Percentiles rank a stretch among this genome's conserved stretches.
Evolutionary conservation across 306 rosid species (phyloP).

Genomic region (Datisca glomerata): DNA sequence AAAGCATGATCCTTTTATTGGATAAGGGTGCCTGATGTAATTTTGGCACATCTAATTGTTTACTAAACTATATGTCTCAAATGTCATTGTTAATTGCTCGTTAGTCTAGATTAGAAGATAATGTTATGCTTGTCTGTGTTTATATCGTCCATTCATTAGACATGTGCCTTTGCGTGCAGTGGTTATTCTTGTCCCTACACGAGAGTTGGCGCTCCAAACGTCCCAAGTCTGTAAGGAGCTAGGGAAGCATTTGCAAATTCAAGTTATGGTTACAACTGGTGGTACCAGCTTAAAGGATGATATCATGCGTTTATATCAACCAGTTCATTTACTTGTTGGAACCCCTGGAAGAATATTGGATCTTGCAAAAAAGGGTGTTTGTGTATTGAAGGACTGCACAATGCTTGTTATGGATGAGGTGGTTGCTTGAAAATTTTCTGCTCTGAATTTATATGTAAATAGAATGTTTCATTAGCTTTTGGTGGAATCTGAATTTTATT

Average conservation of each 20-base stretch:
- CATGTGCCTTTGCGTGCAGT: slow-evolving; percentile 28
- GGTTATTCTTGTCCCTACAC: slow-evolving; percentile 89
- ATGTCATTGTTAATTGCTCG: too few species aligned
- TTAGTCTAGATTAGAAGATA: too few species aligned
- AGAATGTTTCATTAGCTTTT: too few species aligned
- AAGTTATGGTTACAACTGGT: slow-evolving; percentile 97
- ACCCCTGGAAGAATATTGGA: slow-evolving; percentile 92
- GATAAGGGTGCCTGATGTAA: too few species aligned
- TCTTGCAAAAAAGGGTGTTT: slow-evolving; percentile 88
- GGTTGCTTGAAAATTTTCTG: too few species aligned
- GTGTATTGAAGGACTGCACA: slow-evolving; percentile 66
- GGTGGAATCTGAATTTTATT: too few species aligned
- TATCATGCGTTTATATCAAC: slow-evolving; percentile 93
- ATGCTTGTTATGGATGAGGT: slow-evolving; percentile 99
- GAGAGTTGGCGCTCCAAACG: slow-evolving; percentile 95
- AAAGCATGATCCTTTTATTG: too few species aligned
- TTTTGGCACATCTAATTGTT: too few species aligned
- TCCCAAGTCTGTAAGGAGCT: slow-evolving; percentile 98
- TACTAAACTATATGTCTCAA: too few species aligned
- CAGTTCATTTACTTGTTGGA: slow-evolving; percentile 92
- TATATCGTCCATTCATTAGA: slow-evolving; percentile 9
- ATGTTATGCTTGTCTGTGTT: background rate
- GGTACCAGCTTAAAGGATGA: slow-evolving; percentile 97
- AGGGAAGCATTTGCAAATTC: slow-evolving; percentile 85
- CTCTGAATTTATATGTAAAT: too few species aligned